A percentile compares a stretch with the other conserved stretches of the same genome.
Conservation (phyloP, 202 grass and related monocot genomes). For the Brachypodium distachyon region DNA sequence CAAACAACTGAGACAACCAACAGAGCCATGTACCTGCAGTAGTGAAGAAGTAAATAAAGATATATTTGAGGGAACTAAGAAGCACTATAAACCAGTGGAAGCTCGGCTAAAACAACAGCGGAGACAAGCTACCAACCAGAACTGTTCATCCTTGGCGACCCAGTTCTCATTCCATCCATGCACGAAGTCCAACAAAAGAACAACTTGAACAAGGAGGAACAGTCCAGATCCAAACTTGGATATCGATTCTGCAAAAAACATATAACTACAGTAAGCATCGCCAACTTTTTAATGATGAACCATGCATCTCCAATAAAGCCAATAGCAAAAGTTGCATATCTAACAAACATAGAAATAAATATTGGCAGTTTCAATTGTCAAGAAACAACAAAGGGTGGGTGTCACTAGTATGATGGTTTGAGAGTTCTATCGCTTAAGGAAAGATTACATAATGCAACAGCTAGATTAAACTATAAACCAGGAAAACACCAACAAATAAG, state of each 20-base stretch:
- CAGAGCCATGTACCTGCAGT: constrained; percentile 79
- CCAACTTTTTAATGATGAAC: background rate
- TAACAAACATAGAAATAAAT: background rate
- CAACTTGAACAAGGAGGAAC: constrained; percentile 93
- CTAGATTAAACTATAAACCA: background rate
- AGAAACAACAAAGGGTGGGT: background rate
- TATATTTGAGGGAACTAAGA: background rate
- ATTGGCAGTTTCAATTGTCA: background rate
- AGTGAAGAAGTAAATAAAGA: constrained; percentile 8
- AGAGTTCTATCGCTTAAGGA: background rate
- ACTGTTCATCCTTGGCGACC: constrained; percentile 91
- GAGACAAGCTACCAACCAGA: constrained; percentile 52
- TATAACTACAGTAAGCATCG: background rate
- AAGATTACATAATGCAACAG: background rate
- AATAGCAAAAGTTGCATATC: background rate
- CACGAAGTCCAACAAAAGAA: constrained; percentile 94
- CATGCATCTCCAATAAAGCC: background rate
- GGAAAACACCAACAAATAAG: background rate
- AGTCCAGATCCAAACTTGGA: constrained; percentile 95
- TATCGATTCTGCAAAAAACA: constrained; percentile 70
- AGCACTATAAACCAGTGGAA: background rate
- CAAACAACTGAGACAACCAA: constrained; percentile 85
- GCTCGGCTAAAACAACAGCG: background rate
- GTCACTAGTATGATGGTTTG: background rate
- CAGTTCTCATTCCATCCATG: constrained; percentile 97